A percentile compares a stretch with the other conserved stretches of the same genome.
phyloP scores from a whole-genome alignment of 345 rosid species.

The Salix arbutifolia region DNA sequence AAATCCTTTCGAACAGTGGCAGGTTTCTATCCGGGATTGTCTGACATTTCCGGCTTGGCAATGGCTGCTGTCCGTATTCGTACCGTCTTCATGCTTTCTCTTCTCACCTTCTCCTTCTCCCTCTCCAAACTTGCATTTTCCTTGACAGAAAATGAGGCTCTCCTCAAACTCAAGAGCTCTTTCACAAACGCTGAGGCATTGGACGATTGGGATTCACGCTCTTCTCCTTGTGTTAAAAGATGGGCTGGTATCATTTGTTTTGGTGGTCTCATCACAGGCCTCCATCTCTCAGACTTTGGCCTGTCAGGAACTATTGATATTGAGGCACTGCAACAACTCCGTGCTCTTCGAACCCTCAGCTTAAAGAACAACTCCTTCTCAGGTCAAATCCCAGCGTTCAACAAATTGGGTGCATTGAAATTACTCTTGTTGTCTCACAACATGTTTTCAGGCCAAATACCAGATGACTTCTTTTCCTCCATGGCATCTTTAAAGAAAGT shows the following conservation, averaged over 20 bases:
- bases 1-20: conserved; percentile 46
- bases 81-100: background rate
- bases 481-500: conserved; percentile 32
- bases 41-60: conserved; percentile 24
- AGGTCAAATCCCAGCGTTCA: conserved; percentile 23
- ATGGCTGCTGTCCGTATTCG: conserved; percentile 51
- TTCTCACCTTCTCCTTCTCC: conserved; percentile 12
- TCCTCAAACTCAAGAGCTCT: conserved; percentile 19
- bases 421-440: conserved; percentile 17
- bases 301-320: conserved; percentile 22
- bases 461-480: conserved; percentile 15
- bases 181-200: conserved; percentile 7
- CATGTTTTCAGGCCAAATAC: conserved; percentile 20
- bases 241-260: conserved; percentile 23
- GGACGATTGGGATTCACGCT: conserved; percentile 11
- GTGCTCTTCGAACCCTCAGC: conserved; percentile 19
- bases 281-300: conserved; percentile 18
- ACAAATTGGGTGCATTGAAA: conserved; percentile 23
- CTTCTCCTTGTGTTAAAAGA: conserved; percentile 13
- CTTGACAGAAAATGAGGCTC: conserved; percentile 20
- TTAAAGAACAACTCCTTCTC: conserved; percentile 22
- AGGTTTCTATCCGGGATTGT: conserved; percentile 25
- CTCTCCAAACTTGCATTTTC: conserved; percentile 8
- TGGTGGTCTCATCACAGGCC: conserved; percentile 14
- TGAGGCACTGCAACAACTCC: conserved; percentile 18